These are phyloP conservation scores for Bolboschoenoplectus hybrid DNA, from an alignment of 202 grass and related monocot species.

Conservation along the genomic window DNA sequence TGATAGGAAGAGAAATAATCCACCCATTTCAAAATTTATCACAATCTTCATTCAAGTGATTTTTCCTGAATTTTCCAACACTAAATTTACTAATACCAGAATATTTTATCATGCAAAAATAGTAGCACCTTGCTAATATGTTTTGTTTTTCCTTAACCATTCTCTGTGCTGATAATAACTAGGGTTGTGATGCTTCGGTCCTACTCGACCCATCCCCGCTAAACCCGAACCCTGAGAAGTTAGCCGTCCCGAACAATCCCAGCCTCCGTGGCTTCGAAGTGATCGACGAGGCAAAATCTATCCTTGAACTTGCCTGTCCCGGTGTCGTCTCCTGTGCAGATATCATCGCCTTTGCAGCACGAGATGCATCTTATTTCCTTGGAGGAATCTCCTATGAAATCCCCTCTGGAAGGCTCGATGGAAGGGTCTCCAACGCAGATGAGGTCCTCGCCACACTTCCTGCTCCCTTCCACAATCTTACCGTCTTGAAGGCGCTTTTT, in stretches of 20 bases:
- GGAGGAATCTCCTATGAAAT: constrained; percentile 36
- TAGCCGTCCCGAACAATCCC: constrained; percentile 19
- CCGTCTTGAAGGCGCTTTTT: constrained; percentile 20
- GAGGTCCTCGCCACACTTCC: constrained; percentile 43
- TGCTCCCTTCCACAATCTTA: constrained; percentile 18
- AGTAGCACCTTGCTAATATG: background rate
- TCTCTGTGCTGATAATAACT: background rate
- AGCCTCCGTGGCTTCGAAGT: constrained; percentile 56
- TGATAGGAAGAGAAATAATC: no score
- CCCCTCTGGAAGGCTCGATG: constrained; percentile 48
- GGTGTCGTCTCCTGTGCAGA: constrained; percentile 44
- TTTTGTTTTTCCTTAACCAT: background rate
- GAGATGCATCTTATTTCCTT: constrained; percentile 41
- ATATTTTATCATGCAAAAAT: background rate
- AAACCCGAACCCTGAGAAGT: constrained; percentile 45
- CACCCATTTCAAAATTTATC: background rate
- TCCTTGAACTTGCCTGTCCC: constrained; percentile 32
- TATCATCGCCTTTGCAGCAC: constrained; percentile 47
- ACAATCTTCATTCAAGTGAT: background rate
- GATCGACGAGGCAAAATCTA: constrained; percentile 46
- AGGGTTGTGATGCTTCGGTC: constrained; percentile 55
- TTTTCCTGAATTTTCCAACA: no score
- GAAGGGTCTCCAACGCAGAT: constrained; percentile 28
- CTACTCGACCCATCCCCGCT: constrained; percentile 42
- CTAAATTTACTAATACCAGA: background rate